These are phyloP conservation scores for Baeospora myosura DNA, from an alignment of 1,284 basidiomycete genomes.

Conservation along the genomic window DNA sequence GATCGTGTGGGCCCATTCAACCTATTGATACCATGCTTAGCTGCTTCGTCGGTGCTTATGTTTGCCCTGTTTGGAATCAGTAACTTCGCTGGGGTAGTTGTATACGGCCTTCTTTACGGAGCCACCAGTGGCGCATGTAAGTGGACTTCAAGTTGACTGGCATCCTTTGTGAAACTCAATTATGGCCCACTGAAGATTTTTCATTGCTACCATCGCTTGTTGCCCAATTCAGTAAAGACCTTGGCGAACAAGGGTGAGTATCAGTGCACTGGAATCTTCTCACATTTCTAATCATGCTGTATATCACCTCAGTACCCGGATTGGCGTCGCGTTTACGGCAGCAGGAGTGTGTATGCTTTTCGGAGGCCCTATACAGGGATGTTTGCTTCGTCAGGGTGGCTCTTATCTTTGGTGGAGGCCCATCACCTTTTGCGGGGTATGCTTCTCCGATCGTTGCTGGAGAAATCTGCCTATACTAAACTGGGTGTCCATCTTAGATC, in stretches of 20 bases:
- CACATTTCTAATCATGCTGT: too few species aligned
- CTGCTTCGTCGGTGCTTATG: conserved; percentile 32
- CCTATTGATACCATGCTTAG: conserved; percentile 34
- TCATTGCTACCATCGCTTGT: conserved; percentile 43
- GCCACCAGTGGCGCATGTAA: conserved; percentile 44
- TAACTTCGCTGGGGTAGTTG: conserved; percentile 28
- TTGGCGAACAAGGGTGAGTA: conserved; percentile 43
- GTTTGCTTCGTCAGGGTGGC: conserved; percentile 23
- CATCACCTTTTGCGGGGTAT: conserved; percentile 35
- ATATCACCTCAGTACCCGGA: too few species aligned
- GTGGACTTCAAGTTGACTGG: too few species aligned
- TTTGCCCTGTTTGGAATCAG: conserved; percentile 38
- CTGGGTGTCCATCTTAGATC: too few species aligned
- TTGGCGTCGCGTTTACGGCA: conserved; percentile 46
- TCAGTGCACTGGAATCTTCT: too few species aligned
- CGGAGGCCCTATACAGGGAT: conserved; percentile 43
- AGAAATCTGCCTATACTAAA: too few species aligned
- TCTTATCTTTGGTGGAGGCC: conserved; percentile 27
- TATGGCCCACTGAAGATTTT: too few species aligned
- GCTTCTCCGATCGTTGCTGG: too few species aligned
- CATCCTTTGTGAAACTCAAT: background rate
- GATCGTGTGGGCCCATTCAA: conserved; percentile 39
- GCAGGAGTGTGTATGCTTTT: conserved; percentile 39
- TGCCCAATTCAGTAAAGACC: conserved; percentile 32
- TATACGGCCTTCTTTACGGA: conserved; percentile 40